Evolutionary conservation across 768 basidiomycete species (phyloP), one percentile per base, ranked within the genome.

Genomic region (Tulasnella sp.): DNA sequence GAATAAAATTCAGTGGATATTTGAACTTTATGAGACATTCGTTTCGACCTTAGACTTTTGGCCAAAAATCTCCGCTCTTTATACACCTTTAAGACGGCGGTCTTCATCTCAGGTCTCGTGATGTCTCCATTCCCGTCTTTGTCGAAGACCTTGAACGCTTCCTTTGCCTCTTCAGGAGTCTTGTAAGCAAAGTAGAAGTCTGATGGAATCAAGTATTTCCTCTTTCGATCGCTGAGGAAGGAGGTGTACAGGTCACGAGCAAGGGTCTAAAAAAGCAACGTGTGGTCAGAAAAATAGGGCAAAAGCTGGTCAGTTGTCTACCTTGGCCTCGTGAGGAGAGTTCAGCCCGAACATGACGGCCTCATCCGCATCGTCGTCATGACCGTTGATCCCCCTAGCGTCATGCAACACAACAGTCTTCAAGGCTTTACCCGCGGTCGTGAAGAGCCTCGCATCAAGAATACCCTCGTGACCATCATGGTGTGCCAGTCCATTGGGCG

Each of bases 71-170:
- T 78, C 1, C 87, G 81, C 67, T 90, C 87, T 68, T 83, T 85
- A 74, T 89, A 90, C 11, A 85, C 76, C 66, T 77, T 81, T 61
- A 87, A 70, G 24, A 87, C 67, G 27, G 76, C 77, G 25, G 78
- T 73, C 71, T 87, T 89, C 67, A 90, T 77, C 69, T 90, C 87
- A n/a, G 78, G 73, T 38, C 81, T 80, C 12, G 83, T 81, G 57
- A 88, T 74, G 66, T 90, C 87, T 7, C 84, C 84, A 62, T 89
- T 86, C 66, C 78, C 76, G 67, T 90, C 87, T 64, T 74, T 77
- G 70, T 88, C 85, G 65, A 88, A 85, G 42, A 87, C 77, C 50
- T 77, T 77, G 74, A 90, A 90, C 1, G 86, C 87, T 10, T 74
- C 74, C 60, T 79, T 73, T 12, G 85, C 83, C 21, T 76, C 75